Base-by-base conservation (phyloP, 495 filamentous ascomycete species). In the Podospora conica region DNA sequence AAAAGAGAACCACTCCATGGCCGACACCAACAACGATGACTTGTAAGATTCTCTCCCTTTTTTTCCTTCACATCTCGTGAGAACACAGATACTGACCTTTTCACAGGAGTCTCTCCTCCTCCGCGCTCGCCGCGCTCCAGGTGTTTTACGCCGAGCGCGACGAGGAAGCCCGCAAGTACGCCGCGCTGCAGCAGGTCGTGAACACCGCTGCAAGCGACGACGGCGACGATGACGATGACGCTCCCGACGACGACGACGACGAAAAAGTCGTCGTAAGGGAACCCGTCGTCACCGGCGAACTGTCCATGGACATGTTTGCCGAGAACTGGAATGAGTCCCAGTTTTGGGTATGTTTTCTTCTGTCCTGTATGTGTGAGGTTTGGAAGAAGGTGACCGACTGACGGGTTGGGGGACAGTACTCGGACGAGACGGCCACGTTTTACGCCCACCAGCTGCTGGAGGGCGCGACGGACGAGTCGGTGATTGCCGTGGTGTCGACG, bases 291-390 rank as follows among this genome's bases (percentile, higher is more conserved):
- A 9, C 40, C 40, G 40, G 40, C 40, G 40, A 48, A 48, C 66
- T 90, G 29, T 86, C 83, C 7, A 94, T 94, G 82, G 87, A 89
- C 3, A 78, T 83, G 15, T 94, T 94, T 74, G 77, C 79, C 0
- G 91, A 94, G 78, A 88, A 93, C 73, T 94, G 91, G 91, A 89
- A 93, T 64, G 83, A 88, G 64, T 87, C 84, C 63, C 91, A 94
- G 74, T 92, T 93, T 71, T 91, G 90, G 89, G 87, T 89, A 76
- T 0, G 79, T 73, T 10, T 27, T 21, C 53, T 15, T 15, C 28
- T 3, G 22, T 55, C 64, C 48, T 29, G 33, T 56, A 22, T 1
- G 21, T 24, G 11, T n/a, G 10, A 20, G 10, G 9, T 31, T 29
- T 12, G 15, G 27, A 28, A 5, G 29, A 33, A 12, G 5, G 0